phyloP scores from a whole-genome alignment of 1,139 yeast genomes.

The Saccharomyces uvarum region DNA sequence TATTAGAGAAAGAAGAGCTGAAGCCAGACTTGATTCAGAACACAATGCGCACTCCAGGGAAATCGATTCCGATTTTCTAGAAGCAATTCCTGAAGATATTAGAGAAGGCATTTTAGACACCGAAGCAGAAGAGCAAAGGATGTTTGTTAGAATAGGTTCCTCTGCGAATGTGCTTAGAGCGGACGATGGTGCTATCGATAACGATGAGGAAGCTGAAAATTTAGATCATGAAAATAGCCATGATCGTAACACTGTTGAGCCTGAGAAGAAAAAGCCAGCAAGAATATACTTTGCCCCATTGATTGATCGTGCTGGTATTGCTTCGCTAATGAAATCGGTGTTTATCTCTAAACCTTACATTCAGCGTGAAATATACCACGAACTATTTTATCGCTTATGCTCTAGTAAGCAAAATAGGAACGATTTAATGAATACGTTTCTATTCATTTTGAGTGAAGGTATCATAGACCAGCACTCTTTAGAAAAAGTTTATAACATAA shows the following conservation, averaged over 20 bases:
- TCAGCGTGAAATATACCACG: constrained; percentile 60
- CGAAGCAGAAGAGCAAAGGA: constrained; percentile 46
- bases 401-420: constrained; percentile 69
- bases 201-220: constrained; percentile 20
- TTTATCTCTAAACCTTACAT: constrained; percentile 66
- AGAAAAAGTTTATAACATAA: constrained; percentile 57
- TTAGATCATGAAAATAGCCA: constrained; percentile 10
- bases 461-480: constrained; percentile 51
- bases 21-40: constrained; percentile 34
- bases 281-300: constrained; percentile 52
- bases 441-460: constrained; percentile 72
- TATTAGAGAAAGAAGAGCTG: constrained; percentile 56
- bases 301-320: constrained; percentile 69
- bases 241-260: constrained; percentile 6
- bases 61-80: constrained; percentile 73
- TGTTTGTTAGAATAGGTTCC: constrained; percentile 7
- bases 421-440: constrained; percentile 64
- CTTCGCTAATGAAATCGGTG: constrained; percentile 60
- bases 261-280: constrained; percentile 32
- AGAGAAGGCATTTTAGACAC: constrained; percentile 68
- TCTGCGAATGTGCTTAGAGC: constrained; percentile 18
- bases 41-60: constrained; percentile 45
- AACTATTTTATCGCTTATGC: constrained; percentile 60
- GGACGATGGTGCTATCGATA: constrained; percentile 32
- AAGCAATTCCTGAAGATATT: constrained; percentile 70